Conservation (phyloP, 306 rosid species). For the Trifolium fragiferum region DNA sequence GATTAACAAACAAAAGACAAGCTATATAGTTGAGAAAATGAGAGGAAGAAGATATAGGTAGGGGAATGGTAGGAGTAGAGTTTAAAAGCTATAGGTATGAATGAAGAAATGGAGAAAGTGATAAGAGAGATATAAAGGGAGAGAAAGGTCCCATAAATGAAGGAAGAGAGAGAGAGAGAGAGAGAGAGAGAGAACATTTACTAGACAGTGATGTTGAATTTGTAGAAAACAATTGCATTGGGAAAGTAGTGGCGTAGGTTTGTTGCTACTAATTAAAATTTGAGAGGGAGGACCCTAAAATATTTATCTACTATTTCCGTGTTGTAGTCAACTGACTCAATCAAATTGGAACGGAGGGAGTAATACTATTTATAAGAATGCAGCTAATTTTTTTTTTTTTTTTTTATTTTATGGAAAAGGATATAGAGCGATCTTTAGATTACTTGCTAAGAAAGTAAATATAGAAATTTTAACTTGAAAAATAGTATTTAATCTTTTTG, state of each 20-base stretch:
- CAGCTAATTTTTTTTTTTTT: too few relatives aligned
- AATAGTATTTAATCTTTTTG: too few relatives aligned
- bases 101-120: conserved; percentile 60
- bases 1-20: conserved; percentile 40
- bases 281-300: conserved; percentile 1
- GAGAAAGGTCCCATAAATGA: conserved; percentile 70
- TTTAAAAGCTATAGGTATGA: conserved; percentile 41
- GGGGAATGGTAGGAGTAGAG: conserved; percentile 1
- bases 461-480: too few relatives aligned
- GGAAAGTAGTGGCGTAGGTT: conserved; percentile 64
- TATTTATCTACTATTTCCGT: neutral
- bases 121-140: conserved; percentile 74
- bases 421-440: too few relatives aligned
- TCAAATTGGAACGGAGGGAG: too few relatives aligned
- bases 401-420: too few relatives aligned
- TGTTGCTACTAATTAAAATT: conserved; percentile 39
- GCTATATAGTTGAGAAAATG: conserved; percentile 15
- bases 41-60: neutral
- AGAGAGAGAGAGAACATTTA: conserved; percentile 40
- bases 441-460: too few relatives aligned
- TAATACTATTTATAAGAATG: too few relatives aligned
- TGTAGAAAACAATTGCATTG: conserved; percentile 78
- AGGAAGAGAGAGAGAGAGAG: conserved; percentile 21
- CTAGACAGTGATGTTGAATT: conserved; percentile 73
- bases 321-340: too few relatives aligned